phyloP scores from a whole-genome alignment of 2,329 filamentous ascomycete species.

The Paecilomyces niveus region DNA sequence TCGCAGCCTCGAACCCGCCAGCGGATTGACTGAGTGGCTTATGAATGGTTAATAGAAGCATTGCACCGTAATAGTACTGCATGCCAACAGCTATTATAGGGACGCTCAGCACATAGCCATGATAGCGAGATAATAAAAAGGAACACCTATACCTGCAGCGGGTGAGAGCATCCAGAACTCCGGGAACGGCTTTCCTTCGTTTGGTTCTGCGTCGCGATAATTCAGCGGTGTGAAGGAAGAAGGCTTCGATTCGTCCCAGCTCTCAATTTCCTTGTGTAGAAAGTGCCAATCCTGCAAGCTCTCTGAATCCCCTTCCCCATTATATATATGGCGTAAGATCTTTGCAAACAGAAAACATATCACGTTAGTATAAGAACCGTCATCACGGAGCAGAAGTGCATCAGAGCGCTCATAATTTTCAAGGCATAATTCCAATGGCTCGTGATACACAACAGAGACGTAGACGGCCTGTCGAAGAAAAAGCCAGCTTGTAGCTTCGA shows the following conservation, averaged over 20 bases:
- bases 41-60: slow-evolving; percentile 23
- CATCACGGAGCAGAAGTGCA: slow-evolving; percentile 30
- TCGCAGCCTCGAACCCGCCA: slow-evolving; percentile 21
- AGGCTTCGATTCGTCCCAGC: slow-evolving; percentile 23
- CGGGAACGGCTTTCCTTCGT: slow-evolving; percentile 22
- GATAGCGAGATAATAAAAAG: background rate
- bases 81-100: slow-evolving; percentile 24
- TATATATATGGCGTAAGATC: slow-evolving; percentile 25
- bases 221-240: slow-evolving; percentile 26
- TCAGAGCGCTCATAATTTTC: slow-evolving; percentile 32
- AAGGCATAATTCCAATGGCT: slow-evolving; percentile 30
- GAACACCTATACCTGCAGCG: slow-evolving; percentile 20
- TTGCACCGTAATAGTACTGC: slow-evolving; percentile 31
- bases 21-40: slow-evolving; percentile 13
- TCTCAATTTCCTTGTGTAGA: slow-evolving; percentile 18
- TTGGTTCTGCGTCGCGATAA: slow-evolving; percentile 18
- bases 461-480: slow-evolving; percentile 37
- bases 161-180: slow-evolving; percentile 30
- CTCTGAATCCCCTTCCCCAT: slow-evolving; percentile 12
- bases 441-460: slow-evolving; percentile 28
- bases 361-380: slow-evolving; percentile 31
- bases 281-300: slow-evolving; percentile 16
- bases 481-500: slow-evolving; percentile 37
- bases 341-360: slow-evolving; percentile 34
- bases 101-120: background rate